Percentiles rank a stretch among this genome's conserved stretches.
Conservation (phyloP, 805 yeast species). For the Candida ovalis region DNA sequence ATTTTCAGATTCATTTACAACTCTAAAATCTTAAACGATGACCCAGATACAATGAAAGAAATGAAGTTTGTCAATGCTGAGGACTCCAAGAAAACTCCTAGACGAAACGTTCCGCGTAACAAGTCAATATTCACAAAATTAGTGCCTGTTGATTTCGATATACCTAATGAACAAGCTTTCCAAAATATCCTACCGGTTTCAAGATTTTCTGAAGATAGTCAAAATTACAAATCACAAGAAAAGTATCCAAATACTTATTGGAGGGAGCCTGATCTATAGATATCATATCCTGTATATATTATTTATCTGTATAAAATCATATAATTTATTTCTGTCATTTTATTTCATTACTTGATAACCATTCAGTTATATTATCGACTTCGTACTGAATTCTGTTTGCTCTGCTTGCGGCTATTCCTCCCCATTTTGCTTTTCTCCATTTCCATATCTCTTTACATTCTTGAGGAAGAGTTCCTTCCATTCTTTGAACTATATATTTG, state of each 20-base stretch:
- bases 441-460: conserved; percentile 27
- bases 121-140: conserved; percentile 23
- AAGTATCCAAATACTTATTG: conserved; percentile 26
- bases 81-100: background rate
- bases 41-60: conserved; percentile 10
- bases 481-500: conserved; percentile 32
- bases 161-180: conserved; percentile 13
- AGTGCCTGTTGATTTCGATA: conserved; percentile 15
- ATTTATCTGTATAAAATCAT: background rate
- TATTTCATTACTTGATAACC: conserved; percentile 1
- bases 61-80: conserved; percentile 9
- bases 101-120: background rate
- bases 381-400: conserved; percentile 1
- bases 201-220: background rate
- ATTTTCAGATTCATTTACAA: conserved; percentile 28
- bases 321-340: conserved; percentile 4
- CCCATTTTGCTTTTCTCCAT: conserved; percentile 25
- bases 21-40: conserved; percentile 12
- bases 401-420: background rate
- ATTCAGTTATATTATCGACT: background rate
- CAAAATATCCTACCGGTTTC: conserved; percentile 10
- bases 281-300: background rate
- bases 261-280: conserved; percentile 16
- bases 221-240: conserved; percentile 12
- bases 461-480: conserved; percentile 26